Percentiles rank a stretch among this genome's conserved stretches.
phyloP scores from a whole-genome alignment of 306 rosid species.

The Cicer arietinum region DNA sequence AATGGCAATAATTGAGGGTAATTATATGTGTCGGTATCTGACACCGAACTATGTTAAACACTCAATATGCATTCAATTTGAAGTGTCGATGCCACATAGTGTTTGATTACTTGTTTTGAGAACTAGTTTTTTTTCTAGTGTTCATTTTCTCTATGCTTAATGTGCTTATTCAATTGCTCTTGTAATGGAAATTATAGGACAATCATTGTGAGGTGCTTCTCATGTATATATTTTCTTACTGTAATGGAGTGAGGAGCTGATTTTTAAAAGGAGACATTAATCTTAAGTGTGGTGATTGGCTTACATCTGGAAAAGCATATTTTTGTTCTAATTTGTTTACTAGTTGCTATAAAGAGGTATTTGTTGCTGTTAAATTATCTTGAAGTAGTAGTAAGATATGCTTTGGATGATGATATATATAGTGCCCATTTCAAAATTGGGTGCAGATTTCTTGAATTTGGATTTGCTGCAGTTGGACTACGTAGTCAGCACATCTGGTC shows the following conservation, averaged over 20 bases:
- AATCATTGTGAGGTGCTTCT: neutral
- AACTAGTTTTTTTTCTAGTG: neutral
- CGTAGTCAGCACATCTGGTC: no score
- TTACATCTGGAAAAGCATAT: neutral
- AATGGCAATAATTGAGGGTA: neutral
- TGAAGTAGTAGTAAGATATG: neutral
- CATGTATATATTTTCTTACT: neutral
- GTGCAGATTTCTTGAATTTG: neutral
- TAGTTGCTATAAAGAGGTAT: neutral
- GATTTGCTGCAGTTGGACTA: no score
- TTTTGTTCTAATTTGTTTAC: neutral
- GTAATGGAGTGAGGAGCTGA: neutral
- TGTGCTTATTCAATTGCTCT: neutral
- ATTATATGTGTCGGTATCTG: neutral
- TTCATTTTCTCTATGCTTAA: constrained; percentile 1
- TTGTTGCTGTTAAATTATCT: neutral
- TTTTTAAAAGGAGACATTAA: neutral
- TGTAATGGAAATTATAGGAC: neutral
- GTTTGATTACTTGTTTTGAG: neutral
- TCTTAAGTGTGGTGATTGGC: neutral
- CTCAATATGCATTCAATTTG: no score
- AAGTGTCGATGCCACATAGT: neutral
- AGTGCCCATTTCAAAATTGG: neutral
- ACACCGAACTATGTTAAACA: neutral
- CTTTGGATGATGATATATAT: neutral